phyloP scores from a whole-genome alignment of 345 rosid genomes.

The Acer yangbiense region DNA sequence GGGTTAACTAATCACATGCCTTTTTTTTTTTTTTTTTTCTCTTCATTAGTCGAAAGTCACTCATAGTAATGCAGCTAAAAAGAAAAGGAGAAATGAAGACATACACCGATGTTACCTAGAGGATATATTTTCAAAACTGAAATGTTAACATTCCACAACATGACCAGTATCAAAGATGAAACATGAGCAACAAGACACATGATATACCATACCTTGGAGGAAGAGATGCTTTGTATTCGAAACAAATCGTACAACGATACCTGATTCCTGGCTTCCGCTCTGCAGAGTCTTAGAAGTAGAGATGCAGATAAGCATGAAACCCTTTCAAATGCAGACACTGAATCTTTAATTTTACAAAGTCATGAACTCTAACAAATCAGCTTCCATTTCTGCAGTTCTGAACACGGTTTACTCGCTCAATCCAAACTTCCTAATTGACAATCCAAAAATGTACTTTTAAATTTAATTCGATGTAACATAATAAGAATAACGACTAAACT shows the following conservation, averaged over 20 bases:
- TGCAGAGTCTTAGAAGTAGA: not conserved
- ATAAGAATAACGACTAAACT: slow-evolving; percentile 11
- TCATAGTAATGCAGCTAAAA: not conserved
- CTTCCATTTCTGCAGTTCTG: slow-evolving; percentile 62
- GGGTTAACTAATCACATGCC: not conserved
- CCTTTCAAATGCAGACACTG: not conserved
- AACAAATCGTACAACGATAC: not conserved
- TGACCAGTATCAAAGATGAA: not conserved
- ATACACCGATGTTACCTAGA: not conserved
- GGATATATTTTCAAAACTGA: too few species aligned
- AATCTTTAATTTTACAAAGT: not conserved
- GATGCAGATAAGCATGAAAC: not conserved
- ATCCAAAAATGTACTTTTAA: slow-evolving; percentile 43
- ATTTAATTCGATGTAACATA: slow-evolving; percentile 13
- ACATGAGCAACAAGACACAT: not conserved
- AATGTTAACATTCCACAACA: not conserved
- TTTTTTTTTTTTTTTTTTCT: not conserved
- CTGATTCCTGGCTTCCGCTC: not conserved
- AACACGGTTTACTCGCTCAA: slow-evolving; percentile 73
- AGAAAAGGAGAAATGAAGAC: not conserved
- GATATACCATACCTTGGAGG: not conserved
- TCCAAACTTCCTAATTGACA: slow-evolving; percentile 54
- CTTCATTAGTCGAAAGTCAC: not conserved
- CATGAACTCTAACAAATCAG: slow-evolving; percentile 20
- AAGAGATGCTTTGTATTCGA: not conserved